These are phyloP conservation scores for Backusella luteola DNA, from an alignment of 192 early-diverging fungal genomes.

Conservation along the genomic window DNA sequence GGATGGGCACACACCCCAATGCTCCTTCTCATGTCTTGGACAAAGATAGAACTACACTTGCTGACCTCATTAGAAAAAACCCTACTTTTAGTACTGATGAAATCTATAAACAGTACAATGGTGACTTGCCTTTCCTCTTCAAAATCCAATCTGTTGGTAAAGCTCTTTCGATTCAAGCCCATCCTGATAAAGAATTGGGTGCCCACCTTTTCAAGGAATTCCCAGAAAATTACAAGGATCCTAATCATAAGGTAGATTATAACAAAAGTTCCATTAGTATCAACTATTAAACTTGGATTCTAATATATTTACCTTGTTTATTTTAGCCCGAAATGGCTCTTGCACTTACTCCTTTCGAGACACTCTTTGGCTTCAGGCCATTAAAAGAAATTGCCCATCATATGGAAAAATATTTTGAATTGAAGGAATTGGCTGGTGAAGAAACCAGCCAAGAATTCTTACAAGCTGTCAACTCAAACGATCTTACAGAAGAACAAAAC, in stretches of 20 bases:
- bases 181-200: conserved; percentile 91
- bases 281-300: background rate
- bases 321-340: conserved; percentile 96
- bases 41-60: conserved; percentile 49
- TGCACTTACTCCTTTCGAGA: conserved; percentile 94
- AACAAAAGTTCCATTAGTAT: background rate
- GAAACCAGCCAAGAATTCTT: conserved; percentile 44
- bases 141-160: conserved; percentile 90
- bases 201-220: conserved; percentile 60
- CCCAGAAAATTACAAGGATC: conserved; percentile 81
- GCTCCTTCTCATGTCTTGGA: conserved; percentile 66
- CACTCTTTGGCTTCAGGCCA: conserved; percentile 90
- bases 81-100: conserved; percentile 47
- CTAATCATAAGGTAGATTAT: conserved; percentile 37
- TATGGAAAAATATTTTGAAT: conserved; percentile 76
- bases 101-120: conserved; percentile 61
- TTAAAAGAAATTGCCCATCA: conserved; percentile 69
- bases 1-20: conserved; percentile 98
- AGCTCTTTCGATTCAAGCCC: conserved; percentile 97
- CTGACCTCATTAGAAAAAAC: conserved; percentile 56
- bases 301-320: background rate
- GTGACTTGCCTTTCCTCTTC: conserved; percentile 94
- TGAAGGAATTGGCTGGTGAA: conserved; percentile 63
- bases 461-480: conserved; percentile 43
- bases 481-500: conserved; percentile 30